Evolutionary conservation across 495 filamentous ascomycete genomes (phyloP).

Genomic region (Chaetomium tenue): DNA sequence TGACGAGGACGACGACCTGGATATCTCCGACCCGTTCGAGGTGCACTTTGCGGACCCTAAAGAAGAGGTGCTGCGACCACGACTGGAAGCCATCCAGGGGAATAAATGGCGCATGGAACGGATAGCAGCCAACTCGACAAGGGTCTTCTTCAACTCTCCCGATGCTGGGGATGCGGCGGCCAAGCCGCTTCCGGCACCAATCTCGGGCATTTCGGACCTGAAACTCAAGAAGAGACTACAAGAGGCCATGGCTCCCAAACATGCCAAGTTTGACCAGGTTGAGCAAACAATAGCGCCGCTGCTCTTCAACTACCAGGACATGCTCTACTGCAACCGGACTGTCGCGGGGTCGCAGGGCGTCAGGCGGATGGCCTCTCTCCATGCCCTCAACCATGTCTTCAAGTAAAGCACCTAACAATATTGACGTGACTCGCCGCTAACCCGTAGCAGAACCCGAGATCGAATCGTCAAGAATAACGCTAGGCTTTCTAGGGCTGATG

Average conservation of each 20-base stretch:
- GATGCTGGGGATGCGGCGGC: slow-evolving; percentile 27
- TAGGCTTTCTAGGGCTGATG: slow-evolving; percentile 58
- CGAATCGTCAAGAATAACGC: slow-evolving; percentile 88
- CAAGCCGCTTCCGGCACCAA: slow-evolving; percentile 27
- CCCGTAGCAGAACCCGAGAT: slow-evolving; percentile 67
- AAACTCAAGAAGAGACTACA: slow-evolving; percentile 60
- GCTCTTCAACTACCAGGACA: slow-evolving; percentile 76
- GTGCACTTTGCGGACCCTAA: slow-evolving; percentile 69
- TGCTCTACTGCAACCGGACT: slow-evolving; percentile 72
- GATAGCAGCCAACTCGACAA: slow-evolving; percentile 42
- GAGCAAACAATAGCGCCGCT: slow-evolving; percentile 56
- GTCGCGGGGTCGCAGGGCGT: slow-evolving; percentile 61
- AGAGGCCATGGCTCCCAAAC: slow-evolving; percentile 34
- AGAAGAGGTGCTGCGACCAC: slow-evolving; percentile 52
- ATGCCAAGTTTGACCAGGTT: slow-evolving; percentile 46
- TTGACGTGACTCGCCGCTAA: neutral
- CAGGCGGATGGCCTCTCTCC: slow-evolving; percentile 72
- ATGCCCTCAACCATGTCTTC: slow-evolving; percentile 85
- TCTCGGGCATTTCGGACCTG: slow-evolving; percentile 47
- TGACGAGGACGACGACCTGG: slow-evolving; percentile 52
- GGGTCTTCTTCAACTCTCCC: slow-evolving; percentile 41
- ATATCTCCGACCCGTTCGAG: slow-evolving; percentile 71
- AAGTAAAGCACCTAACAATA: slow-evolving; percentile 52
- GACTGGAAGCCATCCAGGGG: slow-evolving; percentile 52
- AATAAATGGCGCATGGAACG: slow-evolving; percentile 61